phyloP scores from a whole-genome alignment of 202 grass and related monocot genomes.

The Eragrostis tef region DNA sequence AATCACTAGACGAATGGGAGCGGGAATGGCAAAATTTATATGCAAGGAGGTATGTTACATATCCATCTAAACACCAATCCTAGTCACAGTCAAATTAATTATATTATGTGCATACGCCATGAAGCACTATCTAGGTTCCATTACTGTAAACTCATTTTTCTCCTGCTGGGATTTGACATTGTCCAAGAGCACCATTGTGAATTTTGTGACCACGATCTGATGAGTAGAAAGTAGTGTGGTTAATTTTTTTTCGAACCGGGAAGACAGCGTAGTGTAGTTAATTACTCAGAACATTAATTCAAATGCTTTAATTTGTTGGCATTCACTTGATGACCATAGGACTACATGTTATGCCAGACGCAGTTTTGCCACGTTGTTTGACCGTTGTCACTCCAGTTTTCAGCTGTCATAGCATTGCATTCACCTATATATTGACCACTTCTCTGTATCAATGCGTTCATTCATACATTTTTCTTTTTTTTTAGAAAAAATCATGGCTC shows the following conservation, averaged over 20 bases:
- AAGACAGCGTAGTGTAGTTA: background rate
- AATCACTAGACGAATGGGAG: slow-evolving; percentile 87
- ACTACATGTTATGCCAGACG: background rate
- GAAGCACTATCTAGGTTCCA: background rate
- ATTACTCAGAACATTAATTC: background rate
- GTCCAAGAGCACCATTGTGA: too few relatives aligned
- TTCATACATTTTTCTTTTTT: too few relatives aligned
- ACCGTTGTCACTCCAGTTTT: background rate
- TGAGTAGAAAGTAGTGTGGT: background rate
- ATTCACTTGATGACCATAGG: slow-evolving; percentile 33
- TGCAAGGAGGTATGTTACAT: slow-evolving; percentile 72
- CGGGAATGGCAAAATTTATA: slow-evolving; percentile 97
- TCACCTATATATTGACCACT: slow-evolving; percentile 9
- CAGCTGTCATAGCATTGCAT: slow-evolving; percentile 11
- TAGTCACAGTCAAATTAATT: background rate
- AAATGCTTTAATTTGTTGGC: background rate
- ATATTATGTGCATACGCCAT: background rate
- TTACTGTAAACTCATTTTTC: slow-evolving; percentile 21
- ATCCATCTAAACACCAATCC: slow-evolving; percentile 19
- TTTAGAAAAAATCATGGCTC: background rate
- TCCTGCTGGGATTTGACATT: background rate
- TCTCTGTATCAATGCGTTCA: background rate
- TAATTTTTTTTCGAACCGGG: too few relatives aligned
- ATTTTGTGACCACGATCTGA: background rate
- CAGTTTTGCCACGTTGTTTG: background rate